Conservation (phyloP, 176 grass and related monocot genomes). For the Bolboschoenus planiculmis region DNA sequence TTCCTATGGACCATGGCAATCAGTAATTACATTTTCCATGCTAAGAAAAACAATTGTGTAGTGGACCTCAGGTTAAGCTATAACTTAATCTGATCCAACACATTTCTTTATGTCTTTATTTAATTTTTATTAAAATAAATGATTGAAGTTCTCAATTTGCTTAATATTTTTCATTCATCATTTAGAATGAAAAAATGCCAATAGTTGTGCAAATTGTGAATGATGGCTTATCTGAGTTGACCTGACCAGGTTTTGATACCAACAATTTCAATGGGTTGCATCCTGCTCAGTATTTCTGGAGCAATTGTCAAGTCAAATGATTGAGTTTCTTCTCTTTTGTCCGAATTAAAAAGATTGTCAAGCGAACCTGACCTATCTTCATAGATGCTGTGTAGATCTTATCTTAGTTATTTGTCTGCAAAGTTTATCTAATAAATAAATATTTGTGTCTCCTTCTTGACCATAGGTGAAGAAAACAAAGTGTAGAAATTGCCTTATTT, state of each 20-base stretch:
- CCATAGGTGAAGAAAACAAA: constrained; percentile 51
- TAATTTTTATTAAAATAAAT: background rate
- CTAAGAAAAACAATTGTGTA: background rate
- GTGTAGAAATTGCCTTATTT: constrained; percentile 63
- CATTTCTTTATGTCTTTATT: background rate
- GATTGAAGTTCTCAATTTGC: background rate
- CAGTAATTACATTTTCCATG: background rate
- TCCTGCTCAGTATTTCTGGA: background rate
- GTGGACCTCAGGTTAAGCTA: background rate
- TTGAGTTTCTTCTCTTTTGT: background rate
- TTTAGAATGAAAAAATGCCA: background rate
- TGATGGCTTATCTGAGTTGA: background rate
- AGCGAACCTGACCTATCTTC: background rate
- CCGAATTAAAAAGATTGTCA: background rate
- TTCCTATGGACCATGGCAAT: constrained; percentile 2
- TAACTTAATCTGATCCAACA: background rate
- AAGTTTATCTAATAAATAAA: background rate
- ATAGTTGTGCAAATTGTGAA: constrained; percentile 1
- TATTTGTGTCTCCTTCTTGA: constrained; percentile 13
- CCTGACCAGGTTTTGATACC: background rate
- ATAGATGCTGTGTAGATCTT: background rate
- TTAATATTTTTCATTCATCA: background rate
- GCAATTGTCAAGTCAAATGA: background rate
- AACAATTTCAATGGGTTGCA: background rate
- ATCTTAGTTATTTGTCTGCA: constrained; percentile 3